A percentile compares a stretch with the other conserved stretches of the same genome.
phyloP scores from a whole-genome alignment of 2,329 filamentous ascomycete species.

The Lomentospora prolificans region DNA sequence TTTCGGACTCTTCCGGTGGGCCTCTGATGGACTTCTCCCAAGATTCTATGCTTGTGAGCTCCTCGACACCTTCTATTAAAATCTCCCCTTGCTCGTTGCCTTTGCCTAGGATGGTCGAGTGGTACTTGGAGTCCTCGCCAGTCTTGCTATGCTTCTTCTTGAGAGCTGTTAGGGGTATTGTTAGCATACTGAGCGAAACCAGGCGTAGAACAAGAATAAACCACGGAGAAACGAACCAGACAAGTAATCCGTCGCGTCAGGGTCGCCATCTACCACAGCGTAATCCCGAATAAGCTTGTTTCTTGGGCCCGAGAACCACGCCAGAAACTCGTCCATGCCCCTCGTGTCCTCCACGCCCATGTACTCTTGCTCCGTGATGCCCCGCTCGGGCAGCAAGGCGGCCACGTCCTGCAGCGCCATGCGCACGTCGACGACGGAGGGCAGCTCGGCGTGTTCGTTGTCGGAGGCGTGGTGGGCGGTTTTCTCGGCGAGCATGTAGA shows the following conservation, averaged over 20 bases:
- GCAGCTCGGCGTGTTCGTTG: slow-evolving; percentile 48
- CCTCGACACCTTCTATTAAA: slow-evolving; percentile 66
- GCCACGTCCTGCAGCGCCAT: slow-evolving; percentile 78
- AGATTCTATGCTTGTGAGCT: slow-evolving; percentile 51
- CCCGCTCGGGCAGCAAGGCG: slow-evolving; percentile 58
- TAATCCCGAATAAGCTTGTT: slow-evolving; percentile 76
- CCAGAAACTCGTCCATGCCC: slow-evolving; percentile 67
- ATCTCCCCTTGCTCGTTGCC: slow-evolving; percentile 61
- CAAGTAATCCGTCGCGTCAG: slow-evolving; percentile 60
- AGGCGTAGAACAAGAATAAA: neutral
- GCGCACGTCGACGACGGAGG: slow-evolving; percentile 62
- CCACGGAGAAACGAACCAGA: slow-evolving; percentile 37
- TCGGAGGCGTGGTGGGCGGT: slow-evolving; percentile 63
- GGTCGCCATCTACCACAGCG: slow-evolving; percentile 59
- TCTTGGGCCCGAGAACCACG: slow-evolving; percentile 65
- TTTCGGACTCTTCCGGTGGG: slow-evolving; percentile 10
- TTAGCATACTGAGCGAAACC: slow-evolving; percentile 12
- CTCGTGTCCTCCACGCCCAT: slow-evolving; percentile 64
- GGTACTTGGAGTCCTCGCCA: slow-evolving; percentile 76
- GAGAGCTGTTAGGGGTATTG: slow-evolving; percentile 42
- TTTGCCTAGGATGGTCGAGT: slow-evolving; percentile 73
- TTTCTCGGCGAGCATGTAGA: slow-evolving; percentile 62
- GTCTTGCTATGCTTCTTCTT: slow-evolving; percentile 92
- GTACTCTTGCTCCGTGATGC: slow-evolving; percentile 59
- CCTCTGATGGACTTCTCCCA: slow-evolving; percentile 43